A percentile compares a stretch with the other conserved stretches of the same genome.
Conservation (phyloP, 139 green algal genomes). For the Trebouxia sp. region DNA sequence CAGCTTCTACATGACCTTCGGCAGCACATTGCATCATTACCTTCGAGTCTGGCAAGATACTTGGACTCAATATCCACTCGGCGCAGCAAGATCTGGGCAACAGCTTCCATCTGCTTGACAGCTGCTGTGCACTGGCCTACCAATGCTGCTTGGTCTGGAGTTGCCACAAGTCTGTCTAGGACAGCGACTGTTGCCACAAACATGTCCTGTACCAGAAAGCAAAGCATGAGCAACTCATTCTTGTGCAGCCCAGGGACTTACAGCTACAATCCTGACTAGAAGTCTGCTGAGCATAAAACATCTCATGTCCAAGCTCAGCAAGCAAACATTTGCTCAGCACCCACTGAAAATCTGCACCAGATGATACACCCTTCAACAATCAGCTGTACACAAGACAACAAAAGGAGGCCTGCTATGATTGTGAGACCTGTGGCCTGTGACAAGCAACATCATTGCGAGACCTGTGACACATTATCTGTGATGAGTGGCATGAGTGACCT, state of each 20-base stretch:
- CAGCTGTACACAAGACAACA: no score
- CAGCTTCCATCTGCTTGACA: conserved; percentile 64
- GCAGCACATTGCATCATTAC: conserved; percentile 33
- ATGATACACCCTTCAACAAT: no score
- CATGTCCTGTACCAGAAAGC: conserved; percentile 51
- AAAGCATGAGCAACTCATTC: no score
- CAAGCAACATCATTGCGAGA: neutral
- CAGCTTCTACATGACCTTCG: no score
- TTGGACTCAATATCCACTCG: conserved; percentile 71
- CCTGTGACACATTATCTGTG: neutral
- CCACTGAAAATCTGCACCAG: no score
- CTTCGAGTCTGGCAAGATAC: conserved; percentile 80
- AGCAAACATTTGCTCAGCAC: no score
- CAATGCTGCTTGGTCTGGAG: conserved; percentile 33
- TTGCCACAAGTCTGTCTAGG: conserved; percentile 48
- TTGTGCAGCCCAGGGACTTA: no score
- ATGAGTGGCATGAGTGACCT: neutral
- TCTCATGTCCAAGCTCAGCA: no score
- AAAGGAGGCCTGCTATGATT: conserved; percentile 4
- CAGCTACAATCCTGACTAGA: no score
- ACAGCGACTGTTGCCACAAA: conserved; percentile 57
- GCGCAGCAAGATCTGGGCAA: conserved; percentile 67
- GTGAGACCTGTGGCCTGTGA: no score
- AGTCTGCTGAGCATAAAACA: no score
- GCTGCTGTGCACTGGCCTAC: conserved; percentile 31